Evolutionary conservation across 495 filamentous ascomycete species (phyloP).

Genomic region (Aspergillus panamensis): DNA sequence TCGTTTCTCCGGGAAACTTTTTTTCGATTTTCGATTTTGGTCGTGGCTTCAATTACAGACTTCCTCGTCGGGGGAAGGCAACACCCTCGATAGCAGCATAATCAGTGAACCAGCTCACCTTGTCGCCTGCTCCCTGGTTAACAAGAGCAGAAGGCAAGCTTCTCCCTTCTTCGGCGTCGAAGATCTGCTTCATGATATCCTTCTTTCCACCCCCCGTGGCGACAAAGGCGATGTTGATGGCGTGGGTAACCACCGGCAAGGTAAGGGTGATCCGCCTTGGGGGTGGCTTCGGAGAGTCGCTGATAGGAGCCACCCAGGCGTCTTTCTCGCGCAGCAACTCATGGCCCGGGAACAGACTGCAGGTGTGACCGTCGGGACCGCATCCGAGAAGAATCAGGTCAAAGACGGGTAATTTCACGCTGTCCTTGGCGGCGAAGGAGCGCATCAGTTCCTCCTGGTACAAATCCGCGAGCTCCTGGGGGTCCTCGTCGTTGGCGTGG

Average conservation of each 20-base stretch:
- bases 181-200: conserved; percentile 87
- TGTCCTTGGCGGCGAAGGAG: conserved; percentile 79
- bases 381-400: conserved; percentile 89
- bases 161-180: conserved; percentile 70
- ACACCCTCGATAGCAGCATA: conserved; percentile 77
- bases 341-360: conserved; percentile 91
- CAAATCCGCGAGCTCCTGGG: conserved; percentile 86
- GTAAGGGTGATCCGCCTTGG: conserved; percentile 86
- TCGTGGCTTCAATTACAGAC: conserved; percentile 34
- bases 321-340: conserved; percentile 79
- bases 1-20: not conserved
- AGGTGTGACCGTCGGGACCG: conserved; percentile 95
- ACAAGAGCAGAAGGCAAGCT: conserved; percentile 81
- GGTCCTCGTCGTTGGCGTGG: conserved; percentile 73
- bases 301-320: conserved; percentile 88
- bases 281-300: conserved; percentile 92
- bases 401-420: conserved; percentile 88
- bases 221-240: conserved; percentile 81
- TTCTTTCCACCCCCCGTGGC: conserved; percentile 87
- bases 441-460: conserved; percentile 88
- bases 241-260: conserved; percentile 82
- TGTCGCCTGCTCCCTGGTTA: conserved; percentile 75
- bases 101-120: conserved; percentile 95
- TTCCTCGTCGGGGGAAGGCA: conserved; percentile 67
- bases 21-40: not conserved